phyloP scores from a whole-genome alignment of 2,329 filamentous ascomycete genomes.

The Fusarium nisikadoi region DNA sequence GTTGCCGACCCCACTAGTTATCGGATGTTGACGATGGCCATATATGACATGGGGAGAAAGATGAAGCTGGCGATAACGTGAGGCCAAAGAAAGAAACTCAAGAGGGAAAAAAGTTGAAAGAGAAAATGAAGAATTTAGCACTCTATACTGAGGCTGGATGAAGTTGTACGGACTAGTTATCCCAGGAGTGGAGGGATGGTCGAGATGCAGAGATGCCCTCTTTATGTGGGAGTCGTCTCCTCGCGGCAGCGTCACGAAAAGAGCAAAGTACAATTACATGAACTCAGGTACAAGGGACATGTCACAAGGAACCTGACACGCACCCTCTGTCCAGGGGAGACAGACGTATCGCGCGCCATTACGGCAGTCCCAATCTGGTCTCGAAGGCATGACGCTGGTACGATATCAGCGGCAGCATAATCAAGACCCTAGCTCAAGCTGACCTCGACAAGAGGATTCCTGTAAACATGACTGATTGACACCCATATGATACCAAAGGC shows the following conservation, averaged over 20 bases:
- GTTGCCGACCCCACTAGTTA: slow-evolving; percentile 44
- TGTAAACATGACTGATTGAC: slow-evolving; percentile 24
- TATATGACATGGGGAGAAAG: slow-evolving; percentile 32
- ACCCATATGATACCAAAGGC: slow-evolving; percentile 32
- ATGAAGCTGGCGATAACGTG: slow-evolving; percentile 9
- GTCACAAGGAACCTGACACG: slow-evolving; percentile 38
- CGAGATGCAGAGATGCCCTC: slow-evolving; percentile 34
- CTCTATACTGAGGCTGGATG: background rate
- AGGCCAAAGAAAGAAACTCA: slow-evolving; percentile 18
- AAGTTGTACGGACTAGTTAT: slow-evolving; percentile 7
- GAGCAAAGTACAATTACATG: slow-evolving; percentile 31
- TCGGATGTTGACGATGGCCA: slow-evolving; percentile 43
- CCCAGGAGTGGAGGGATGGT: slow-evolving; percentile 15
- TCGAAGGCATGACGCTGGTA: slow-evolving; percentile 40
- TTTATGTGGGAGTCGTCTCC: slow-evolving; percentile 42
- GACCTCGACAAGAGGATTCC: slow-evolving; percentile 4
- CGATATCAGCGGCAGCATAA: slow-evolving; percentile 26
- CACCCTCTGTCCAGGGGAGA: slow-evolving; percentile 30
- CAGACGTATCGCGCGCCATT: slow-evolving; percentile 23
- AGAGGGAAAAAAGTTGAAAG: background rate
- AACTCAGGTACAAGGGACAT: slow-evolving; percentile 27
- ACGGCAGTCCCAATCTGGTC: slow-evolving; percentile 33
- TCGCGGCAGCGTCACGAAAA: slow-evolving; percentile 21
- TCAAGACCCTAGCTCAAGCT: slow-evolving; percentile 8
- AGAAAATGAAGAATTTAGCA: background rate